These are phyloP conservation scores for Cryphonectria japonica DNA, from an alignment of 2,329 filamentous ascomycete genomes.

Conservation along the genomic window DNA sequence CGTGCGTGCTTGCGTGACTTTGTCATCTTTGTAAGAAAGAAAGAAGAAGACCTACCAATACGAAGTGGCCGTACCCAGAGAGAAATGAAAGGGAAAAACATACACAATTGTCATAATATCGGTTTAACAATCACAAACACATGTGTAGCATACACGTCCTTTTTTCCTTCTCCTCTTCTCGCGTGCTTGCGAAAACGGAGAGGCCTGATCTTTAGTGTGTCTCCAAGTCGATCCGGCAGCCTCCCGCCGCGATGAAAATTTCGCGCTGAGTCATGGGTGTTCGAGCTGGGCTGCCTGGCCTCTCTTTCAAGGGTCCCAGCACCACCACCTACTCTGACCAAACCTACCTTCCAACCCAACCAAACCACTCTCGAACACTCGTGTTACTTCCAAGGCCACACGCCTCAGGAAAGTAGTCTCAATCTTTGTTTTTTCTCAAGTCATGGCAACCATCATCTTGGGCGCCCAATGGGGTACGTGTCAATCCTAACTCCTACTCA, in stretches of 20 bases:
- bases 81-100: too few species aligned
- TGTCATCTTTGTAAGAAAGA: too few species aligned
- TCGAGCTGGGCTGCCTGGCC: too few species aligned
- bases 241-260: background rate
- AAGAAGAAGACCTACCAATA: too few species aligned
- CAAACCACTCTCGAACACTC: background rate
- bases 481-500: too few species aligned
- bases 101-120: too few species aligned
- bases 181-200: background rate
- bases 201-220: background rate
- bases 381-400: background rate
- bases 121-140: background rate
- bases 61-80: too few species aligned
- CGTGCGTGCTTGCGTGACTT: too few species aligned
- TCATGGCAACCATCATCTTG: background rate
- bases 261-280: background rate
- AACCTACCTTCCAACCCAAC: background rate
- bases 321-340: background rate
- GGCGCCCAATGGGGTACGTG: background rate
- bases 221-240: too few species aligned
- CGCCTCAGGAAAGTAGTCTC: too few species aligned
- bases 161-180: background rate
- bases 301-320: background rate
- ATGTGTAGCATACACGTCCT: too few species aligned
- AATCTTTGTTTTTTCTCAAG: background rate